Conservation (phyloP, 352 stramenopile species). For the Globisporangium canariense region DNA sequence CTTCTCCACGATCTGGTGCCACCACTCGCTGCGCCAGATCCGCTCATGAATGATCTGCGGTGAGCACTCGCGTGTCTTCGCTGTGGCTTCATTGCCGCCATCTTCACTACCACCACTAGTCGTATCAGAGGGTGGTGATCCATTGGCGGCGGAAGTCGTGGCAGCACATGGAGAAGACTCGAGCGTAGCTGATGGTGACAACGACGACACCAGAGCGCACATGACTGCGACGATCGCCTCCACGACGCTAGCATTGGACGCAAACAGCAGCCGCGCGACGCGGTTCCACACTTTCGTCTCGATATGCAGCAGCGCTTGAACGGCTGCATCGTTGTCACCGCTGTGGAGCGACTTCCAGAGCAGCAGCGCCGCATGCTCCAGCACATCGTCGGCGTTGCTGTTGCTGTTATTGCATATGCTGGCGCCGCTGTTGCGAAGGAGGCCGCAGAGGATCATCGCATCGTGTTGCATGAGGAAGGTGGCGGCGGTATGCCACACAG, state of each 20-base stretch:
- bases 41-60: neutral
- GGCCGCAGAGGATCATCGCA: neutral
- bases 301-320: neutral
- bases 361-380: conserved; percentile 6
- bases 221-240: neutral
- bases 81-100: neutral
- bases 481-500: neutral
- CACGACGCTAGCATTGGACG: neutral
- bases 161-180: neutral
- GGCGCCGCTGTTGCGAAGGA: neutral
- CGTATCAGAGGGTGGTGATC: neutral
- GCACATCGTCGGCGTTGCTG: neutral
- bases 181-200: no score
- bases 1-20: conserved; percentile 1
- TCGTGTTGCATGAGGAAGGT: neutral
- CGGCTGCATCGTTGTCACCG: neutral
- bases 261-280: conserved; percentile 4
- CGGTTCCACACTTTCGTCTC: conserved; percentile 7
- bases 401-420: neutral
- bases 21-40: conserved; percentile 9
- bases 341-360: neutral
- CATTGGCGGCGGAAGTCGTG: neutral
- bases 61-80: neutral
- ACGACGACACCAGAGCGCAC: neutral
- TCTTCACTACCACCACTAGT: neutral